Conservation (phyloP, 2,329 filamentous ascomycete genomes). For the Aureobasidium lini region DNA sequence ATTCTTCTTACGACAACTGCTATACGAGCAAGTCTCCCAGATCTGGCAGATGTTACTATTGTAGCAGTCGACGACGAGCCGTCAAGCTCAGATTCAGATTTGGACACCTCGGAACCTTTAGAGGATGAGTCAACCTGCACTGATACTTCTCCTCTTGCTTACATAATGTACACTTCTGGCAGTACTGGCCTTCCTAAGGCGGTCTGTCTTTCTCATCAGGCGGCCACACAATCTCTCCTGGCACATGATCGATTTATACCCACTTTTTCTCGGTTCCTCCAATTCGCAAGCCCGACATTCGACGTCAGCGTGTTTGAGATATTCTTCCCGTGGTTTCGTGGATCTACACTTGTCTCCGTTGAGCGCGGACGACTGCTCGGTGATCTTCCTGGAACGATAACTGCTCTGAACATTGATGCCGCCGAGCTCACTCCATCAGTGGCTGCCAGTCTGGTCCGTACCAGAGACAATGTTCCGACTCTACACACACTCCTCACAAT, state of each 20-base stretch:
- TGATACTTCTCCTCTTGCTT: constrained; percentile 49
- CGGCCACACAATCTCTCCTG: constrained; percentile 73
- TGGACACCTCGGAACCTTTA: background rate
- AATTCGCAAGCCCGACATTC: constrained; percentile 88
- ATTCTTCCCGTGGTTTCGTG: constrained; percentile 75
- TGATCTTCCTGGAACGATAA: constrained; percentile 63
- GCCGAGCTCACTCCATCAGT: constrained; percentile 88
- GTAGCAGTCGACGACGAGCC: constrained; percentile 35
- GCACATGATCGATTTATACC: constrained; percentile 76
- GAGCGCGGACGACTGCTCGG: constrained; percentile 63
- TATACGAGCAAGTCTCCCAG: constrained; percentile 35
- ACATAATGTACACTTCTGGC: constrained; percentile 90
- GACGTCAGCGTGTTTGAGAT: constrained; percentile 94
- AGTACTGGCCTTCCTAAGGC: constrained; percentile 87
- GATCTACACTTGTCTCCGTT: constrained; percentile 65
- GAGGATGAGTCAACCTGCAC: background rate
- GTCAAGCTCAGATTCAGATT: background rate
- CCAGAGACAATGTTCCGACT: constrained; percentile 57
- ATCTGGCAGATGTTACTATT: constrained; percentile 28
- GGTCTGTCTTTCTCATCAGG: constrained; percentile 70
- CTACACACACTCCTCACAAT: constrained; percentile 74
- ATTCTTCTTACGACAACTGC: constrained; percentile 58
- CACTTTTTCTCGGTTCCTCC: constrained; percentile 68
- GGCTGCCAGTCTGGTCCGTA: constrained; percentile 65
- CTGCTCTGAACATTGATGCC: constrained; percentile 62